Conservation (phyloP, 805 yeast genomes). For the Blastobotrys parvus region DNA sequence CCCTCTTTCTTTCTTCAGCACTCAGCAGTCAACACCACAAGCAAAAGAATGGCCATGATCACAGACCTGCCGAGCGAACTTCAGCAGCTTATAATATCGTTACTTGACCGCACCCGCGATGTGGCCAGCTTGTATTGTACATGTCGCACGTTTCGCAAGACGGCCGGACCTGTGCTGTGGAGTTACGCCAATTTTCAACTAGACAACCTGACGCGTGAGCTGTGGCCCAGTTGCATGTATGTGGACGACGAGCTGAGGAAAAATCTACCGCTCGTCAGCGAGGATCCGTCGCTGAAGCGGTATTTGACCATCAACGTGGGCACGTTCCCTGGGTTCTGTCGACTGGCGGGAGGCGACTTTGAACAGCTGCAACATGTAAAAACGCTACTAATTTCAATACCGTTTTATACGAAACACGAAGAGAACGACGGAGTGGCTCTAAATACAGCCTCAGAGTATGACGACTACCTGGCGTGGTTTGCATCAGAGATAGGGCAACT, state of each 20-base stretch:
- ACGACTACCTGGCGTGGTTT: constrained; percentile 1
- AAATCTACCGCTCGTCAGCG: neutral
- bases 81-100: neutral
- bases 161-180: neutral
- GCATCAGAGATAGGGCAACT: neutral
- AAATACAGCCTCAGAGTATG: neutral
- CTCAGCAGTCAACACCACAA: neutral
- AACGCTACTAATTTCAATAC: neutral
- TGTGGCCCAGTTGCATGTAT: neutral
- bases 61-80: neutral
- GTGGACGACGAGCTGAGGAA: neutral
- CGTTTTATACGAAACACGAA: neutral
- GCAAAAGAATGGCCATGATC: neutral
- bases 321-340: neutral
- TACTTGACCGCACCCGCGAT: constrained; percentile 1
- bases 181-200: neutral
- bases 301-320: neutral
- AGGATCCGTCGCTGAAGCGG: neutral
- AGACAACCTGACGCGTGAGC: neutral
- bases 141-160: neutral
- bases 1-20: too few relatives aligned
- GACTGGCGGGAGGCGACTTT: neutral
- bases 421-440: neutral
- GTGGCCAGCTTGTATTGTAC: neutral
- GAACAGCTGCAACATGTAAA: neutral